These are phyloP conservation scores for Pyrenochaeta sp. DNA, from an alignment of 2,329 filamentous ascomycete genomes.

Conservation along the genomic window DNA sequence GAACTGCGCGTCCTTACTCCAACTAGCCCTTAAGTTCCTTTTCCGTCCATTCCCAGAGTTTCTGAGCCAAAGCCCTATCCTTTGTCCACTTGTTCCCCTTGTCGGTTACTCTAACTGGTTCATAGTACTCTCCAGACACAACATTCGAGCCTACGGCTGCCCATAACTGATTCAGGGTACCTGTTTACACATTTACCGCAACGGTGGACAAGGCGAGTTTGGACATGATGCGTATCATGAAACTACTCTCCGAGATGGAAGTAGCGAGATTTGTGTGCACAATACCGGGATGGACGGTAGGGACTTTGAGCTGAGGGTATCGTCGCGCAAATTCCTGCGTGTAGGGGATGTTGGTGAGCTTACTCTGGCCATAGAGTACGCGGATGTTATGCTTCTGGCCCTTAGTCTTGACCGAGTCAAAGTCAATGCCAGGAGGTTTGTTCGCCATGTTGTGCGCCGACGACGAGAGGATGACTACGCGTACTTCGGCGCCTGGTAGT, in stretches of 20 bases:
- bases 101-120: constrained; percentile 20
- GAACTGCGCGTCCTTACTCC: too few relatives aligned
- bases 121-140: constrained; percentile 18
- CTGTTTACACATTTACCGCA: background rate
- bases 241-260: too few relatives aligned
- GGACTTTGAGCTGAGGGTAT: too few relatives aligned
- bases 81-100: constrained; percentile 8
- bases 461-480: background rate
- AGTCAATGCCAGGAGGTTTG: background rate
- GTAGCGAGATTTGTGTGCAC: too few relatives aligned
- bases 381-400: background rate
- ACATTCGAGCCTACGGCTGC: constrained; percentile 4
- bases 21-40: constrained; percentile 12
- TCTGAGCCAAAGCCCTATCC: constrained; percentile 12
- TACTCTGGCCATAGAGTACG: constrained; percentile 53
- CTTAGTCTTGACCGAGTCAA: background rate
- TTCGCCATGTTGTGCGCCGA: background rate
- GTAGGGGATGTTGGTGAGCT: constrained; percentile 58
- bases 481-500: background rate
- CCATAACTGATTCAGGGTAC: constrained; percentile 12
- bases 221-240: too few relatives aligned
- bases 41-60: constrained; percentile 31
- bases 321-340: constrained; percentile 20
- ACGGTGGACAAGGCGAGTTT: too few relatives aligned
- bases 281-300: background rate